Percentiles rank a stretch among this genome's conserved stretches.
Conservation (phyloP, 306 rosid species). For the Medicago lupulina region DNA sequence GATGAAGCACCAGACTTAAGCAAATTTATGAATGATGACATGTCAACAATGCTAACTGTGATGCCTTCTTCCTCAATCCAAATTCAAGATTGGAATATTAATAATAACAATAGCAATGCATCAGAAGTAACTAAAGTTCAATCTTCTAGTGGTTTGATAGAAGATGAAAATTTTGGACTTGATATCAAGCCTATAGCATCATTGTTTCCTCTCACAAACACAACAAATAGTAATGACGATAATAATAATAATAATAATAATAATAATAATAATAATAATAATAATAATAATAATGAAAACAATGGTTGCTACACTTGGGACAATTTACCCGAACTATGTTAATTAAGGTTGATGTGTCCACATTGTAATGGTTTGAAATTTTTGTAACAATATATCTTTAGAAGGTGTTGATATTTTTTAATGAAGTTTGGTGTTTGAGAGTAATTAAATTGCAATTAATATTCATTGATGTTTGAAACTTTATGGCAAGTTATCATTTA, state of each 20-base stretch:
- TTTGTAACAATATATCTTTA: conserved; percentile 28
- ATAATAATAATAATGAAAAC: conserved; percentile 51
- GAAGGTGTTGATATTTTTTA: conserved; percentile 9
- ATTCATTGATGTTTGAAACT: background rate
- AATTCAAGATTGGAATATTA: conserved; percentile 59
- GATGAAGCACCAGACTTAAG: conserved; percentile 52
- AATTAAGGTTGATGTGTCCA: conserved; percentile 42
- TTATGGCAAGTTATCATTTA: too few relatives aligned
- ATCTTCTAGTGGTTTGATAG: conserved; percentile 49
- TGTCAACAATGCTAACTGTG: conserved; percentile 60
- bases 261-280: too few relatives aligned
- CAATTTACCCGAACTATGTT: conserved; percentile 71
- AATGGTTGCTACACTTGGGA: conserved; percentile 67
- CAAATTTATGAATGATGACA: conserved; percentile 59
- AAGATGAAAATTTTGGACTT: conserved; percentile 54
- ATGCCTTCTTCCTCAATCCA: conserved; percentile 58
- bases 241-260: too few relatives aligned
- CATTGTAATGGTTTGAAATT: conserved; percentile 9
- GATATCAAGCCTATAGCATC: conserved; percentile 71
- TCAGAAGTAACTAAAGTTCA: conserved; percentile 51
- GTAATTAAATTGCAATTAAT: background rate
- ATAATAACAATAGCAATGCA: conserved; percentile 30
- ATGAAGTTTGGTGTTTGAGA: conserved; percentile 15
- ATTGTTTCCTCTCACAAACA: conserved; percentile 58
- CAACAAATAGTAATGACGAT: conserved; percentile 30